phyloP scores from a whole-genome alignment of 495 filamentous ascomycete species.

The Penicillium paxilli region DNA sequence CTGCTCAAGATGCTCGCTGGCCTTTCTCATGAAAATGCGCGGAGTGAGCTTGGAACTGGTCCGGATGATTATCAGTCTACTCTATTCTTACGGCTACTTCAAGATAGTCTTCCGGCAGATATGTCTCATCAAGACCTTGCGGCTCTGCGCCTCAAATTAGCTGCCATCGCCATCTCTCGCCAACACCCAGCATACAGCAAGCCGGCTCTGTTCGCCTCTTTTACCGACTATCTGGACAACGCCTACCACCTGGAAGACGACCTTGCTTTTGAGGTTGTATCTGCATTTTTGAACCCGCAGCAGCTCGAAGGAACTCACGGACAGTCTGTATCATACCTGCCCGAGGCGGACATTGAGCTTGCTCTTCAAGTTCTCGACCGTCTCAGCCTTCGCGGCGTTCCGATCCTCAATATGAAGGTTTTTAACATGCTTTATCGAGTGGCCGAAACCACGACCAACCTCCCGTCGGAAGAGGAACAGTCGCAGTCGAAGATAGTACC shows the following conservation, averaged over 20 bases:
- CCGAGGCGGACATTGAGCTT: slow-evolving; percentile 33
- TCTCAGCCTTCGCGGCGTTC: slow-evolving; percentile 43
- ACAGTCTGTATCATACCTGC: slow-evolving; percentile 9
- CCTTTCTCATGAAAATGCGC: slow-evolving; percentile 29
- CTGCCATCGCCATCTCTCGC: slow-evolving; percentile 35
- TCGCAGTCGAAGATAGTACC: background rate
- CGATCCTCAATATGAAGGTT: slow-evolving; percentile 44
- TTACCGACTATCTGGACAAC: slow-evolving; percentile 30
- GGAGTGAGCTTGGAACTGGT: slow-evolving; percentile 39
- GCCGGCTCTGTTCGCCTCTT: slow-evolving; percentile 25
- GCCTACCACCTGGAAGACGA: slow-evolving; percentile 36
- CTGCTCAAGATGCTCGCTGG: slow-evolving; percentile 37
- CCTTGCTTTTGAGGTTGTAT: slow-evolving; percentile 36
- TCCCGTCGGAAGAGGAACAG: slow-evolving; percentile 11
- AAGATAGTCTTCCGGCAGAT: slow-evolving; percentile 29
- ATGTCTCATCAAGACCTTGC: slow-evolving; percentile 32
- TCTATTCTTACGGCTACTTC: slow-evolving; percentile 48
- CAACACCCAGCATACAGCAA: slow-evolving; percentile 42
- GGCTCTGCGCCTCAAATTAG: slow-evolving; percentile 33
- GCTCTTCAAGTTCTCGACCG: slow-evolving; percentile 48
- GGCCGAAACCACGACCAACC: slow-evolving; percentile 3
- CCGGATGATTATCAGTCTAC: slow-evolving; percentile 45
- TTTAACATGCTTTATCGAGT: slow-evolving; percentile 44
- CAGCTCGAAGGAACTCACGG: background rate
- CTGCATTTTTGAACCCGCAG: slow-evolving; percentile 34